Base-by-base conservation (phyloP, 768 basidiomycete species). In the Hortiboletus campestris region DNA sequence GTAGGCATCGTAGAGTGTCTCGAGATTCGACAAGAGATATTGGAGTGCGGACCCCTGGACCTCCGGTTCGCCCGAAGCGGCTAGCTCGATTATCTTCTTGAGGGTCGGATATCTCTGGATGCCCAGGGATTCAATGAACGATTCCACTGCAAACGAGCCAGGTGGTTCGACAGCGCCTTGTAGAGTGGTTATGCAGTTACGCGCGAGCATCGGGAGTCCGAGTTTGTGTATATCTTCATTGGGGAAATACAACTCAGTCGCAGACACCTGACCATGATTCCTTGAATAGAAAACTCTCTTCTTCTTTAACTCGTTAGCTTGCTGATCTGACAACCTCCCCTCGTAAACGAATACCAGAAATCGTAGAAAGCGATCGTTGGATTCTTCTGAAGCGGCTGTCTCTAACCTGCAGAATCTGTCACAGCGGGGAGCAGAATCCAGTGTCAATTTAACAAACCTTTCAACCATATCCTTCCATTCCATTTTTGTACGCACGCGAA, bases 171-270 rank as follows among this genome's bases (percentile, higher is more conserved):
- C 9, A 31, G 1, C 14, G 25, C 4, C 20, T 19, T 48, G 49
- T 11, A 45, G 29, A 35, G 19, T 17, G 38, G n/a, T 11, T 17
- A 41, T 8, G n/a, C 28, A 12, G 2, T 41, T 40, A 14, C 6
- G 32, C 17, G 51, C 88, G 32, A 98, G 78, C 6, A 94, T 66
- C 4, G 94, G 94, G n/a, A 98, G 72, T 13, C 80, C 81, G 8
- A 98, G 75, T 41, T 80, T 74, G 20, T 88, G 78, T 53, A 92
- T 80, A 2, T 77, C 73, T 31, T 84, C 84, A 0, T 81, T 60
- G 1, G 95, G 96, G 62, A 95, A 90, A 66, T 94, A 96, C 11
- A 98, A 72, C 51, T 91, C 82, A n/a, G 44, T 49, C 19, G 41
- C 53, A 16, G 55, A 49, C 36, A 29, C 29, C 39, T 11, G 56